Evolutionary conservation across 164 flowering plant genomes (phyloP).

Genomic region (Magnolia changhungtana): DNA sequence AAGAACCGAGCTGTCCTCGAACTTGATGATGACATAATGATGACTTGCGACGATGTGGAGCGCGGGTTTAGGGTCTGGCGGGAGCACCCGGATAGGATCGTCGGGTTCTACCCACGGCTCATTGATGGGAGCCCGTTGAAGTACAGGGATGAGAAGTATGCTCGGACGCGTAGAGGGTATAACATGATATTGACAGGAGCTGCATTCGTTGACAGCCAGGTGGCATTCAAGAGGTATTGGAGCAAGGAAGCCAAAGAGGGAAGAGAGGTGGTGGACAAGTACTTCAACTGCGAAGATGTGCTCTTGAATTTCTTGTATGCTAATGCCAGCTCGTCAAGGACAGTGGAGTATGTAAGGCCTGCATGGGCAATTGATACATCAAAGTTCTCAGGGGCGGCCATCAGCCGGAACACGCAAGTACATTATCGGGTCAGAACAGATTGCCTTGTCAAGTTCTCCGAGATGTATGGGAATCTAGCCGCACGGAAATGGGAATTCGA

Average conservation of each 20-base stretch:
- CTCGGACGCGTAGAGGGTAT: conserved; percentile 64
- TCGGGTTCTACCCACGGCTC: conserved; percentile 87
- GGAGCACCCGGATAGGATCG: conserved; percentile 77
- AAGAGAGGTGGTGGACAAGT: conserved; percentile 60
- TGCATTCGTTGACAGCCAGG: conserved; percentile 60
- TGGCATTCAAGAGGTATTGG: conserved; percentile 79
- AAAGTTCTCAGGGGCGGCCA: conserved; percentile 77
- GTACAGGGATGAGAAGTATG: conserved; percentile 78
- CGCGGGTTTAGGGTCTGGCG: conserved; percentile 89
- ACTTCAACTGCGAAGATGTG: conserved; percentile 90
- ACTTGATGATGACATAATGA: conserved; percentile 96
- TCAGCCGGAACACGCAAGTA: conserved; percentile 67
- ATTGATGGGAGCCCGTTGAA: conserved; percentile 49
- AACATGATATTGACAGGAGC: conserved; percentile 94
- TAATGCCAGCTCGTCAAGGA: conserved; percentile 56
- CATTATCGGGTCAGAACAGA: conserved; percentile 68
- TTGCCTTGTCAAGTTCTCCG: conserved; percentile 60
- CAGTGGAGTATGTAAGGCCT: conserved; percentile 85
- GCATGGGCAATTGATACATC: conserved; percentile 90
- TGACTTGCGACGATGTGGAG: conserved; percentile 84
- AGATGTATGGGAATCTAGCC: conserved; percentile 66
- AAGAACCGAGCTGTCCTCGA: conserved; percentile 79
- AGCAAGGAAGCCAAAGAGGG: conserved; percentile 60
- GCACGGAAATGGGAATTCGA: conserved; percentile 56
- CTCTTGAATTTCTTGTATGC: conserved; percentile 79